Evolutionary conservation across 148 eudicot genomes (phyloP).

Genomic region (Persicaria tinctoria): DNA sequence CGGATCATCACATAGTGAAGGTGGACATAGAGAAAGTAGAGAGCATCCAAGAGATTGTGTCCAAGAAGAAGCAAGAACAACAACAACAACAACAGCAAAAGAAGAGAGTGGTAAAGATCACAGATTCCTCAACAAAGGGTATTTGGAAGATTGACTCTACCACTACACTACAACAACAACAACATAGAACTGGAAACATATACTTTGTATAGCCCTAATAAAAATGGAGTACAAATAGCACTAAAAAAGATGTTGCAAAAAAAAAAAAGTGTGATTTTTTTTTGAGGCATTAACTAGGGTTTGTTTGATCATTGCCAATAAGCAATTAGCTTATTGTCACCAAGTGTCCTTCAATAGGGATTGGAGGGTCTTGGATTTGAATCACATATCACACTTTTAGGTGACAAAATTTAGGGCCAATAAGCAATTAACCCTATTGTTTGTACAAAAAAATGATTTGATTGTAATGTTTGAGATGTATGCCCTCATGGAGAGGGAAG

Average conservation of each 20-base stretch:
- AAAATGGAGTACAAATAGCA: neutral
- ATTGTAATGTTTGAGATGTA: neutral
- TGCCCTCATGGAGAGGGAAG: constrained; percentile 1
- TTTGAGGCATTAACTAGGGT: neutral
- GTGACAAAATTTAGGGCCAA: neutral
- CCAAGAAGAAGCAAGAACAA: constrained; percentile 29
- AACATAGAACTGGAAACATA: constrained; percentile 6
- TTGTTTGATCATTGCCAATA: neutral
- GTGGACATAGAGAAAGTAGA: constrained; percentile 50
- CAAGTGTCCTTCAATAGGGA: neutral
- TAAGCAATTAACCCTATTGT: neutral
- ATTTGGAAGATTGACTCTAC: constrained; percentile 42
- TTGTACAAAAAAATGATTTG: neutral
- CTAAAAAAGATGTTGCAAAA: neutral
- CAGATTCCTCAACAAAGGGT: constrained; percentile 44
- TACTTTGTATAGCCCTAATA: constrained; percentile 2
- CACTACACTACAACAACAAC: constrained; percentile 5
- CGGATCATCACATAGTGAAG: constrained; percentile 91
- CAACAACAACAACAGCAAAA: constrained; percentile 17
- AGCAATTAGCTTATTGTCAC: constrained; percentile 4
- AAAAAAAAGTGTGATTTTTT: neutral
- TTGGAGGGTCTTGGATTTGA: neutral
- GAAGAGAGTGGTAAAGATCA: constrained; percentile 47
- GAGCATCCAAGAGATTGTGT: constrained; percentile 26
- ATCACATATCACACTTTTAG: neutral